Base-by-base conservation (phyloP, 169 alveolate genomes). In the Cryptosporidium canis region DNA sequence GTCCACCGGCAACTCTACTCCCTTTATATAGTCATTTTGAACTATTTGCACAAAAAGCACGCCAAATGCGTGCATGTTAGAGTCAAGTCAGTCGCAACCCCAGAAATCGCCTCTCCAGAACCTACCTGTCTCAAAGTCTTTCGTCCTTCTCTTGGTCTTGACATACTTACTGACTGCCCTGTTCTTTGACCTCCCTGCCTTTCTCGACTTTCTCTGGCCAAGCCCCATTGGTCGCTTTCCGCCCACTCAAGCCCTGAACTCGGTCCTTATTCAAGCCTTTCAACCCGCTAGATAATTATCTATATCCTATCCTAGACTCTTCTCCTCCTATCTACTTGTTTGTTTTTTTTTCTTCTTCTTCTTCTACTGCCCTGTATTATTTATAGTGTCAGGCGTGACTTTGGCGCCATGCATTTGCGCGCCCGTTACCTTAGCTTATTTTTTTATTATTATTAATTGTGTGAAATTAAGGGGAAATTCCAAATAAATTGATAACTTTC, bases 91-190 rank as follows among this genome's bases (percentile, higher is more conserved):
- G 63, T 21, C 5, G 3, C n/a, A 21, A 18, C 3, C 21, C 21
- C 21, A 3, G 21, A 14, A 48, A 3, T 48, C 31, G 16, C 1
- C 24, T 14, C 29, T 27, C 29, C 21, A 18, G 12, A 70, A 58
- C 87, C 5, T 18, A 77, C 87, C 87, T 56, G 72, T 77, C 27
- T 77, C 87, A 55, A 77, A 77, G n/a, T 77, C 87, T 41, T 77
- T 77, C 18, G 77, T 77, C 51, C 71, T 58, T 44, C 87, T 77
- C 45, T 77, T 77, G 7, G 87, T 77, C 16, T 77, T 77, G 12
- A 77, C 65, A 33, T 39, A 24, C 43, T 77, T 77, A 14, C 77
- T 39, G 24, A 77, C 31, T 21, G 77, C 72, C 44, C 71, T 77
- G 21, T 77, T 77, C 5, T 55, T 77, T 41, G 72, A 29, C 41